These are phyloP conservation scores for Fusarium siculi DNA, from an alignment of 2,329 filamentous ascomycete species.

Conservation along the genomic window DNA sequence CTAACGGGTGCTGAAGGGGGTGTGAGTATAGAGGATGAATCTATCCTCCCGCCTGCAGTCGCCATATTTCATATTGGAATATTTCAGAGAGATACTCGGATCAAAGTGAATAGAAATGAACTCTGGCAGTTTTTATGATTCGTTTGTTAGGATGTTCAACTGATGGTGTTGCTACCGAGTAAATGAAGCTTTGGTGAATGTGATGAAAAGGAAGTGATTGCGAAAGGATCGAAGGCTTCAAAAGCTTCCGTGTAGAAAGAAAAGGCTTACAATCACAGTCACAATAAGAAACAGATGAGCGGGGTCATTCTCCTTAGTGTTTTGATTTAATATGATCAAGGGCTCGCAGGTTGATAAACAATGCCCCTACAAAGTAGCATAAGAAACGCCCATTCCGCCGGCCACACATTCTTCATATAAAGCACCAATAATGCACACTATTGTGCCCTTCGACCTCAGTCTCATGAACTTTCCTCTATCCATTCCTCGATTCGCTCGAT, in stretches of 20 bases:
- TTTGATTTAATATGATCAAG: not conserved
- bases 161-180: not conserved
- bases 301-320: not conserved
- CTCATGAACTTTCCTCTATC: constrained; percentile 59
- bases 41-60: not conserved
- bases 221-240: not conserved
- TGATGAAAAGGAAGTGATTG: not conserved
- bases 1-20: constrained; percentile 10
- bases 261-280: not conserved
- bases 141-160: not conserved
- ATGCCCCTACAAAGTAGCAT: not conserved
- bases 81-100: not conserved
- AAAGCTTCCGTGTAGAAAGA: not conserved
- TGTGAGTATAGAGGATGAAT: constrained; percentile 8
- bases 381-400: constrained; percentile 12
- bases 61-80: not conserved
- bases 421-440: not conserved
- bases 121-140: not conserved
- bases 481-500: constrained; percentile 67
- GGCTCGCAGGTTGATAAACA: not conserved
- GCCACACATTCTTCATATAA: not conserved
- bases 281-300: not conserved
- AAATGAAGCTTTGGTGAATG: not conserved
- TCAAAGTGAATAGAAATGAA: not conserved
- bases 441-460: not conserved